Base-by-base conservation (phyloP, 2,329 filamentous ascomycete genomes). In the Phyllosticta citribraziliensis region DNA sequence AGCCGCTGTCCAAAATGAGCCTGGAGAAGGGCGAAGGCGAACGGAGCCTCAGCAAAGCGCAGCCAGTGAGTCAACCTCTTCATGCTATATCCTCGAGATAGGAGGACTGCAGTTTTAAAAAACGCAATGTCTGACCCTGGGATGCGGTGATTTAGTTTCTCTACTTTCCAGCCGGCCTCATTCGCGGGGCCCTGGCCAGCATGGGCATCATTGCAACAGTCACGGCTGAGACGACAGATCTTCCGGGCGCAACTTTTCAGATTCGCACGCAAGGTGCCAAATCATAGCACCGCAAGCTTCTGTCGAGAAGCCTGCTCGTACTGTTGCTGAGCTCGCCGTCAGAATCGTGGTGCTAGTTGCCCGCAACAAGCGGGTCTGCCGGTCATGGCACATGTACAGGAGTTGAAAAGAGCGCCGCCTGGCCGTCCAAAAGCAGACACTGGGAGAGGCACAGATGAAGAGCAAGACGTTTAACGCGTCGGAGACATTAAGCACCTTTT, bases 101-200 rank as follows among this genome's bases (percentile, higher is more conserved):
- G 51, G 51, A 25, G 9, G 17, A 5, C 8, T 30, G 27, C 9
- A 5, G 8, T 33, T 14, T 24, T 14, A 2, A 60, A 6, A 33
- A 25, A 47, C 5, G 17, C 8, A 24, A 9, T 10, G 12, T 2
- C 25, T 33, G 5, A 17, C 56, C 8, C 52, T 17, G 6, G 40
- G 17, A 51, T 47, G 19, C 11, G 17, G 4, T 10, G 19, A 10
- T 25, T n/a, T 63, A 95, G 88, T 97, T 95, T 73, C 80, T 99
- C 14, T 97, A 91, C 84, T 97, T 97, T 70, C 94, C 94, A 8
- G 96, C 92, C 68, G 94, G 94, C 55, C 82, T 99, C 56, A 89
- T 99, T 63, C 83, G 93, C 62, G 94, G 94, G 30, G 91, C 91
- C n/a, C 78, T 99, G 56, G 88, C 91, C n/a, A 91, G 88, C 57